Percentiles rank a stretch among this genome's conserved stretches.
Evolutionary conservation across 2,329 filamentous ascomycete species (phyloP).

Genomic region (Calonectria hongkongensis): DNA sequence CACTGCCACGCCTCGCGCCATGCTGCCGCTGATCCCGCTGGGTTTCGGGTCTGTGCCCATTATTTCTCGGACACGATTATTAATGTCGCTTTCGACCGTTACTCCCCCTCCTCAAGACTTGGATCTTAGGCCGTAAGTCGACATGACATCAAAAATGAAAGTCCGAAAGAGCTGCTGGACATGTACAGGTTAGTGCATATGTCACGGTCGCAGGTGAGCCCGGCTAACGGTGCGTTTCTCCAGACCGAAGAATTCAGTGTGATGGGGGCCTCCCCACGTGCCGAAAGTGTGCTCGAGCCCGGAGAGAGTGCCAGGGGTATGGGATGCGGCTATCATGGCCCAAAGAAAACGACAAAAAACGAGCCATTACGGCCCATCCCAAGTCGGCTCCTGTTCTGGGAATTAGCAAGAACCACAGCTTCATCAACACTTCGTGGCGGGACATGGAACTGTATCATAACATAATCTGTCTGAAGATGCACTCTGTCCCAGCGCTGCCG

Average conservation of each 20-base stretch:
- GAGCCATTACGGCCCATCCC: conserved; percentile 32
- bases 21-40: no score
- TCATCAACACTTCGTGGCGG: conserved; percentile 44
- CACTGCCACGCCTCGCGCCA: conserved; percentile 8
- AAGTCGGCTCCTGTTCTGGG: neutral
- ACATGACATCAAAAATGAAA: conserved; percentile 28
- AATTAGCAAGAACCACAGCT: neutral
- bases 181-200: conserved; percentile 41
- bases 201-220: neutral
- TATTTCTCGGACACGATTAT: neutral
- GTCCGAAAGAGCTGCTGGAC: conserved; percentile 48
- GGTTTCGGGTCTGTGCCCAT: neutral
- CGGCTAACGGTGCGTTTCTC: conserved; percentile 8
- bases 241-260: conserved; percentile 47
- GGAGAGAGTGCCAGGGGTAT: conserved; percentile 41
- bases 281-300: conserved; percentile 34
- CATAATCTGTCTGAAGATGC: neutral
- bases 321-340: conserved; percentile 47
- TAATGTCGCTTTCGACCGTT: neutral
- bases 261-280: conserved; percentile 43
- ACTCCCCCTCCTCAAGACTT: neutral
- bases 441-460: conserved; percentile 36
- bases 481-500: neutral
- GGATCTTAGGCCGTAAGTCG: neutral
- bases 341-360: conserved; percentile 33